Evolutionary conservation across 2,329 filamentous ascomycete species (phyloP).

Genomic region (Aspergillus neoniger): DNA sequence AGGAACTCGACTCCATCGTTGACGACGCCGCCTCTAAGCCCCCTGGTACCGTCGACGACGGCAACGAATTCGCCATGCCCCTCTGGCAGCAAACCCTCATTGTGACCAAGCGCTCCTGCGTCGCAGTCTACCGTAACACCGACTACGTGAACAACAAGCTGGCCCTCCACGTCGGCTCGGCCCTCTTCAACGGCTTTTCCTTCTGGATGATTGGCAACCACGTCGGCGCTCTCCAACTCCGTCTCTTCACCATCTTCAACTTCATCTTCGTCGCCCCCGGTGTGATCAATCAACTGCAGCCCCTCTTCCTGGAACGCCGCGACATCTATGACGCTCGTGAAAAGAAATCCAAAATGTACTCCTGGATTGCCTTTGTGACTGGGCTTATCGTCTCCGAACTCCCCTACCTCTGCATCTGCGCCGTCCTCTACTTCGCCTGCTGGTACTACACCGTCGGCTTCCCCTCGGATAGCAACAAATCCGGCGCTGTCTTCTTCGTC

Average conservation of each 20-base stretch:
- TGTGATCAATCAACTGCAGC: conserved; percentile 56
- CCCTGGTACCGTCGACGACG: conserved; percentile 44
- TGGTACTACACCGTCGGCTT: conserved; percentile 73
- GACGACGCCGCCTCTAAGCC: conserved; percentile 45
- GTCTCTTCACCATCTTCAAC: conserved; percentile 70
- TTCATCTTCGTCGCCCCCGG: conserved; percentile 57
- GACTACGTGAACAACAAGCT: conserved; percentile 69
- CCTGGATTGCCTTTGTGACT: conserved; percentile 71
- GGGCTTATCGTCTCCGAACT: conserved; percentile 70
- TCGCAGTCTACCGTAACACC: conserved; percentile 65
- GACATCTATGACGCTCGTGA: conserved; percentile 68
- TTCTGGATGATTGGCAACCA: conserved; percentile 69
- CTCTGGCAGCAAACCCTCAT: conserved; percentile 63
- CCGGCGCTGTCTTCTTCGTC: conserved; percentile 64
- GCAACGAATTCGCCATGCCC: conserved; percentile 66
- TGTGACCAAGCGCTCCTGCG: conserved; percentile 67
- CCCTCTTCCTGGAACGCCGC: conserved; percentile 69
- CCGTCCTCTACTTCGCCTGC: conserved; percentile 67
- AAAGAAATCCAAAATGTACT: conserved; percentile 71
- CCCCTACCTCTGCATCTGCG: conserved; percentile 64
- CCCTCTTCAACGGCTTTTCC: conserved; percentile 54
- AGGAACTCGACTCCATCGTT: conserved; percentile 67
- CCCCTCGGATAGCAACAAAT: conserved; percentile 34
- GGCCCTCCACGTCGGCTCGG: conserved; percentile 54
- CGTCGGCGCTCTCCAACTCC: conserved; percentile 68